Conservation (phyloP, 2,329 filamentous ascomycete genomes). For the Apiospora rasikravindrae region DNA sequence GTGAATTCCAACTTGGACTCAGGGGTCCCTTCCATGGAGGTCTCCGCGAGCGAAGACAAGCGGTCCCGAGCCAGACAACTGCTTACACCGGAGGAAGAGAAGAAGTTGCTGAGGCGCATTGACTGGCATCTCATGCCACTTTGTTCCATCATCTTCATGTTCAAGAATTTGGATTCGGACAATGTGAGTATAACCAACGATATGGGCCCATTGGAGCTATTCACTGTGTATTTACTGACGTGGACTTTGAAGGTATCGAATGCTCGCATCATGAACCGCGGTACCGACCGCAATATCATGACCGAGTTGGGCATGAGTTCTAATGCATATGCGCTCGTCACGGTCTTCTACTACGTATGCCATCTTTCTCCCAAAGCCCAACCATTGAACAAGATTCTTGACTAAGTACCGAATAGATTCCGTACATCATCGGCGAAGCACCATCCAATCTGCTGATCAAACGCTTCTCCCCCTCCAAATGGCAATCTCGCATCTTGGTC, state of each 20-base stretch:
- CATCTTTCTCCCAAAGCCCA: background rate
- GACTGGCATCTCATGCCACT: slow-evolving; percentile 50
- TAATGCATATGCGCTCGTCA: slow-evolving; percentile 47
- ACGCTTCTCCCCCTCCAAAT: slow-evolving; percentile 43
- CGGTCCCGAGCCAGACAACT: background rate
- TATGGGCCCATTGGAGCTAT: background rate
- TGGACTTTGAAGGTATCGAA: background rate
- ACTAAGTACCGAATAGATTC: slow-evolving; percentile 35
- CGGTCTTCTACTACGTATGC: slow-evolving; percentile 42
- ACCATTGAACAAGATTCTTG: slow-evolving; percentile 27
- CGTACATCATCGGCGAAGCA: slow-evolving; percentile 46
- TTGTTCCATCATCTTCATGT: slow-evolving; percentile 46
- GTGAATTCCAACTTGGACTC: background rate
- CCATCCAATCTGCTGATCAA: slow-evolving; percentile 48
- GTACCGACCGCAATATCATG: slow-evolving; percentile 47
- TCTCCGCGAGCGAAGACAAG: background rate
- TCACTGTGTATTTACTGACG: background rate
- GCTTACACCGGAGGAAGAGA: slow-evolving; percentile 49
- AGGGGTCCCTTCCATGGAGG: too few species aligned
- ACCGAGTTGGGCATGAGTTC: slow-evolving; percentile 45
- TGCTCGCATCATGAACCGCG: slow-evolving; percentile 43
- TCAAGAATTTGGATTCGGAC: slow-evolving; percentile 46
- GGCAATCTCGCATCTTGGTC: slow-evolving; percentile 48
- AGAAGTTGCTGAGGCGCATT: slow-evolving; percentile 47
- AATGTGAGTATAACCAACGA: slow-evolving; percentile 35